Percentiles rank a stretch among this genome's conserved stretches.
Evolutionary conservation across 345 rosid species (phyloP).

Genomic region (Durio zibethinus): DNA sequence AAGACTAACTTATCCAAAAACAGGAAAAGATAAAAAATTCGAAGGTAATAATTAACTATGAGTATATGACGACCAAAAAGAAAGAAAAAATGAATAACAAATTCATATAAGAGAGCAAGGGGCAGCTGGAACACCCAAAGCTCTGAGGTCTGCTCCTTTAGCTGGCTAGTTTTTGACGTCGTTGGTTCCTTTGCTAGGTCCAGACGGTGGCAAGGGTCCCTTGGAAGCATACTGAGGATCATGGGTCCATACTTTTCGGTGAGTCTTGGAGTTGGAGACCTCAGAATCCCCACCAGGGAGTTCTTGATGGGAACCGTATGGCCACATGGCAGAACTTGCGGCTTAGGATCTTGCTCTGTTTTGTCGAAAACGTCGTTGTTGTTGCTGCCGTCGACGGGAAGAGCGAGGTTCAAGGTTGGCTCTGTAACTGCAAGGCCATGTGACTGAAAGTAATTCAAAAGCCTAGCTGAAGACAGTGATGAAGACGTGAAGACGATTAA

Average conservation of each 20-base stretch:
- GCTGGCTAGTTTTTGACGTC: constrained; percentile 32
- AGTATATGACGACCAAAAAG: not conserved
- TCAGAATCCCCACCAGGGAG: not conserved
- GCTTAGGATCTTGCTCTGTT: not conserved
- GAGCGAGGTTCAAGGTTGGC: constrained; percentile 10
- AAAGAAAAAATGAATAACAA: not conserved
- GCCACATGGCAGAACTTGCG: constrained; percentile 11
- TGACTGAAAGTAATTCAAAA: not conserved
- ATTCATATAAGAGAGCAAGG: not conserved
- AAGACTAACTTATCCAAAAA: not conserved
- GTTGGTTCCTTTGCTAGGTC: constrained; percentile 52
- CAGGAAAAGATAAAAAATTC: not conserved
- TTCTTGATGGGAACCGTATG: not conserved
- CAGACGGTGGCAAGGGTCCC: constrained; percentile 47
- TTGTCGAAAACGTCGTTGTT: not conserved
- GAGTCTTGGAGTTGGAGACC: constrained; percentile 4
- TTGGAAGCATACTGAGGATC: constrained; percentile 52
- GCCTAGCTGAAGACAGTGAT: constrained; percentile 5
- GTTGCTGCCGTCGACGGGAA: not conserved
- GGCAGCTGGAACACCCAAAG: not conserved
- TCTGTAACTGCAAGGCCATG: not conserved
- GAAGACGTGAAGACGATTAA: not conserved
- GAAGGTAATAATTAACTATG: too few relatives aligned
- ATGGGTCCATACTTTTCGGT: constrained; percentile 38
- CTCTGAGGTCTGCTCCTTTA: not conserved